Evolutionary conservation across 2,329 filamentous ascomycete species (phyloP), one percentile per base, ranked within the genome.

Genomic region (Clarireedia sp.): DNA sequence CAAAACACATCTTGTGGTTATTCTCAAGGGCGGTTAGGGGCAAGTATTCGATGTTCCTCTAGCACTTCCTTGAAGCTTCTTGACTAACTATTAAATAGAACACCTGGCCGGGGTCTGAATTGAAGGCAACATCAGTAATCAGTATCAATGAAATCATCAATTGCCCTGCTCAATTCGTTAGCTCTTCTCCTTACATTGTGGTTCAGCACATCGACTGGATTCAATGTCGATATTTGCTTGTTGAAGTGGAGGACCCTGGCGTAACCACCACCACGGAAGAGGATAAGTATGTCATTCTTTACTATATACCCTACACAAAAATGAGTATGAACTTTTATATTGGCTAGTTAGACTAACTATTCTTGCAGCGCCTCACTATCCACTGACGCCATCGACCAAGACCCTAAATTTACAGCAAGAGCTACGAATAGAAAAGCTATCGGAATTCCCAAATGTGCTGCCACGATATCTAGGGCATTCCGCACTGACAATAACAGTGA

Each of bases 121-220:
- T 96, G 33, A 74, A 78, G 10, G 74, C 89, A 23, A 64, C 60
- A 0, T 64, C 64, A 0, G 85, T 85, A 0, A 72, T 96, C 45
- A 87, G 88, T 33, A 72, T 96, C 46, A 94, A 91, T 64, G 91
- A 96, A 68, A 83, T 96, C 45, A 82, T 95, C 64, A 96, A 96
- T 66, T 75, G 77, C 0, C 83, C 89, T 0, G 50, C 68, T 0
- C 65, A 85, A 45, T 96, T 88, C 64, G 69, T 77, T 5, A 78
- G 73, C 59, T 63, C 8, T 0, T 60, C 0, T 0, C 85, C 85
- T 0, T 82, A 84, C 70, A 83, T 88, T 47, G 91, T 96, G 8
- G 83, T 96, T 1, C 68, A 79, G 24, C 75, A 90, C 45, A 72
- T 86, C 9, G 86, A 95, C 64, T 96, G 91, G 91, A 90, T 95